Base-by-base conservation (phyloP, 139 green algal genomes). In the Micractinium sp. region DNA sequence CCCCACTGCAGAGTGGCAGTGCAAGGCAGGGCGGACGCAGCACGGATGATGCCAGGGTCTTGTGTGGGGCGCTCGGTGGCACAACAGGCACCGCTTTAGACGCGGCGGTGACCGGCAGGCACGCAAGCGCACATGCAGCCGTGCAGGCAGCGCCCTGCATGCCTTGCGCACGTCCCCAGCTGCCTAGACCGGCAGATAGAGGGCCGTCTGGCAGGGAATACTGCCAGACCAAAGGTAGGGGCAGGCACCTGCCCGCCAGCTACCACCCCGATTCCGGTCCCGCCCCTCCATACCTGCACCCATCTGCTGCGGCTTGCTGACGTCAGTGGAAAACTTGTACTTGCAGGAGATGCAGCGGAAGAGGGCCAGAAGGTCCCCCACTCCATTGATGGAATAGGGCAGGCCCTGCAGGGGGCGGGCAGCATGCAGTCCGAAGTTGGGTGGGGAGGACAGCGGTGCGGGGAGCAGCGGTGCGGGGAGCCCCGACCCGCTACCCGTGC, bases 281-380 rank as follows among this genome's bases (percentile, higher is more conserved):
- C 63, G 63, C 33, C 35, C 0, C 20, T 15, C 5, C 82, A 12
- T 39, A 92, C 89, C 89, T 86, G 94, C 93, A 2, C 95, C 95
- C 95, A 97, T 97, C 22, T 96, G 90, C 33, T 87, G 79, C 0
- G 95, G 94, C 89, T 95, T 93, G 36, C 90, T 92, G 2, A 92
- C 78, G 67, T 97, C 95, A 13, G 94, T 96, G 74, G 84, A 88
- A 74, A 98, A 98, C 80, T 94, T 93, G 90, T 97, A 98, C 29
- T 96, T 95, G 88, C 96, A 97, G 4, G 92, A 96, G 19, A 97
- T 94, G 88, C 96, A 98, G 47, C 96, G 91, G 87, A 97, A 98
- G 79, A 98, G 90, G 1, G 96, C 96, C 33, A 98, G 90, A 73
- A 98, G 89, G 89, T 98, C 96, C 13, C 93, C 94, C 56, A 94